Conservation (phyloP, 306 rosid species). For the Pyrus communis region DNA sequence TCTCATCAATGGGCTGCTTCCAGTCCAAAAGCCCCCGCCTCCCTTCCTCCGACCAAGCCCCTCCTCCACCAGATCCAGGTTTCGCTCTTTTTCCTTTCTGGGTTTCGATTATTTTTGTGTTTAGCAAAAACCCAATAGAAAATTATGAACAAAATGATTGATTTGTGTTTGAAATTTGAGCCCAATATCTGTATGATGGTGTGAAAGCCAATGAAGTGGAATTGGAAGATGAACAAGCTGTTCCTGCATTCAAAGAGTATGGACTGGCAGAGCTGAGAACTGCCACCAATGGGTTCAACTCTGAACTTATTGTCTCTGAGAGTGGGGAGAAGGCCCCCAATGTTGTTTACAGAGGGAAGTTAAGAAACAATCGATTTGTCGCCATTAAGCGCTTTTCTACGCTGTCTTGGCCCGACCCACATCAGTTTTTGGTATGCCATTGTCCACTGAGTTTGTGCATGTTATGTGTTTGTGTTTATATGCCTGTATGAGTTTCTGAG, state of each 20-base stretch:
- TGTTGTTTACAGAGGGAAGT: conserved; percentile 37
- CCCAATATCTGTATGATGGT: background rate
- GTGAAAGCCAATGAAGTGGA: conserved; percentile 19
- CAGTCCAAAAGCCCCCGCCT: conserved; percentile 39
- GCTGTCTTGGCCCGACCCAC: conserved; percentile 39
- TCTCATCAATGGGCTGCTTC: conserved; percentile 36
- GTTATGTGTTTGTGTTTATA: background rate
- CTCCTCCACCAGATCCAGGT: conserved; percentile 39
- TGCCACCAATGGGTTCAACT: conserved; percentile 32
- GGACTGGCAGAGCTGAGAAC: conserved; percentile 26
- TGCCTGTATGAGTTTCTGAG: background rate
- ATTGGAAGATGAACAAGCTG: conserved; percentile 12
- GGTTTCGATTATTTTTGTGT: background rate
- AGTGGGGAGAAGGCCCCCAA: conserved; percentile 42
- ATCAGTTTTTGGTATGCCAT: conserved; percentile 26
- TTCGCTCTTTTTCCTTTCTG: background rate
- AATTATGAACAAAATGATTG: background rate
- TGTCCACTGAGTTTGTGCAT: background rate
- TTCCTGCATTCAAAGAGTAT: conserved; percentile 26
- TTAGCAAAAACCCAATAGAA: background rate
- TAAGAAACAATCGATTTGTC: conserved; percentile 26
- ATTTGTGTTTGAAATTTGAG: background rate
- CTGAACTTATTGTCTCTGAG: conserved; percentile 31
- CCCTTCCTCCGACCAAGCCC: conserved; percentile 25
- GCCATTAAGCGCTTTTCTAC: conserved; percentile 37